Percentiles rank a stretch among this genome's conserved stretches.
These are phyloP conservation scores for Scedosporium minutisporum DNA, from an alignment of 2,329 filamentous ascomycete species.

Conservation along the genomic window DNA sequence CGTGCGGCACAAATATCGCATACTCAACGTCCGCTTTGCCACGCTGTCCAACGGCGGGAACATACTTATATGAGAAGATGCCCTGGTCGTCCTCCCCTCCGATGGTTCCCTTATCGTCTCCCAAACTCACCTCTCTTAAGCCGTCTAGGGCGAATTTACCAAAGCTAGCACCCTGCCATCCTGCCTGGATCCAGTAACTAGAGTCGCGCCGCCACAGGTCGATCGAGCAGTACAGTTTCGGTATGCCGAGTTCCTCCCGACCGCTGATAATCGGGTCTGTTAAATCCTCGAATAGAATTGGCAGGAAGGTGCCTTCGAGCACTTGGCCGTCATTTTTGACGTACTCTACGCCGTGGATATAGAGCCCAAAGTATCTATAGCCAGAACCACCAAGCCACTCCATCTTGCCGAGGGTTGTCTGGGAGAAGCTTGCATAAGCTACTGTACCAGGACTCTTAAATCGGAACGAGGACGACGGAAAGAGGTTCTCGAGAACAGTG, in stretches of 20 bases:
- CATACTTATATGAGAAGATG: slow-evolving; percentile 44
- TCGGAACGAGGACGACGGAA: slow-evolving; percentile 27
- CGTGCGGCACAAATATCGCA: slow-evolving; percentile 27
- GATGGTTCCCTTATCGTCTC: slow-evolving; percentile 14
- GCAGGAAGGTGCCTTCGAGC: slow-evolving; percentile 40
- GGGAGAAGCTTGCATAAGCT: slow-evolving; percentile 29
- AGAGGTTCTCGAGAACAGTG: slow-evolving; percentile 35
- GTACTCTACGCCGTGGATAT: slow-evolving; percentile 51
- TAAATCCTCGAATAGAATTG: slow-evolving; percentile 46
- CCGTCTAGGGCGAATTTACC: slow-evolving; percentile 25
- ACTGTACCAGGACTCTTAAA: slow-evolving; percentile 32
- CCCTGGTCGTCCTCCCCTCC: slow-evolving; percentile 27
- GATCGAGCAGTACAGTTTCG: slow-evolving; percentile 41
- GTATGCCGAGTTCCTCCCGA: slow-evolving; percentile 50
- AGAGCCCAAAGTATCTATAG: slow-evolving; percentile 48
- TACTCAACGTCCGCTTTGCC: slow-evolving; percentile 45
- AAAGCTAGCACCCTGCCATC: slow-evolving; percentile 31
- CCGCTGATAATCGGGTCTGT: slow-evolving; percentile 49
- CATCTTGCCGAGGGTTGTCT: slow-evolving; percentile 37
- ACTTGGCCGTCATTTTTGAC: slow-evolving; percentile 33
- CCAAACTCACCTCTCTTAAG: slow-evolving; percentile 18
- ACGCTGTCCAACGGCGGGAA: slow-evolving; percentile 41
- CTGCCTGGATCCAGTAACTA: slow-evolving; percentile 26
- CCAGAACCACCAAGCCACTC: slow-evolving; percentile 49
- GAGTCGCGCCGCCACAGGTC: slow-evolving; percentile 25